These are phyloP conservation scores for Acmispon strigosus DNA, from an alignment of 306 rosid genomes.

Conservation along the genomic window DNA sequence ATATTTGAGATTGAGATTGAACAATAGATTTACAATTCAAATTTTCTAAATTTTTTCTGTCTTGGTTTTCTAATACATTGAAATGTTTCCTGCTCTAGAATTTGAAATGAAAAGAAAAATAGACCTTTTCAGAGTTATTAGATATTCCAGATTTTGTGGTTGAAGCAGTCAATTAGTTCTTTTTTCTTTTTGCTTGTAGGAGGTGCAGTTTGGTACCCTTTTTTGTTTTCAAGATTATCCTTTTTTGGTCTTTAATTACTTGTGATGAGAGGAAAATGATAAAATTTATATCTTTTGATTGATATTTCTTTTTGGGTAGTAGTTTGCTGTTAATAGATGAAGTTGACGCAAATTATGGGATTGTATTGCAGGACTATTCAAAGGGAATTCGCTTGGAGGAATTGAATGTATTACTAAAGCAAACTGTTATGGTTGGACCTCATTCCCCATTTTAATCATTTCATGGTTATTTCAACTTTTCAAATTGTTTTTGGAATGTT, in stretches of 20 bases:
- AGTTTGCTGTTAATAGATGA: slow-evolving; percentile 5
- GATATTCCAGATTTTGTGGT: background rate
- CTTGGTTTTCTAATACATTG: background rate
- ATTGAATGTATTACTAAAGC: slow-evolving; percentile 87
- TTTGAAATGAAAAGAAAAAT: background rate
- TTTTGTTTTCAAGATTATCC: background rate
- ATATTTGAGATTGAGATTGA: no score
- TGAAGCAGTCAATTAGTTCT: slow-evolving; percentile 1
- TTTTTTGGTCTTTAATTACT: background rate
- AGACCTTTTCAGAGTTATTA: background rate
- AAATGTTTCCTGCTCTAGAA: slow-evolving; percentile 3
- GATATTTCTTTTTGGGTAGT: slow-evolving; percentile 3
- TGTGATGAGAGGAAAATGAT: background rate
- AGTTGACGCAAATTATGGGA: slow-evolving; percentile 8
- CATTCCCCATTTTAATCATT: slow-evolving; percentile 1
- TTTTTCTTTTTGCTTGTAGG: slow-evolving; percentile 8
- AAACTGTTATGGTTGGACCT: slow-evolving; percentile 79
- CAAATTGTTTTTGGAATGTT: background rate
- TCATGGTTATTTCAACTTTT: background rate
- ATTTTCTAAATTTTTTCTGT: no score
- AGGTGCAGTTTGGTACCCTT: background rate
- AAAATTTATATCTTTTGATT: background rate
- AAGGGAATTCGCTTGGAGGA: slow-evolving; percentile 91
- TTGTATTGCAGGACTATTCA: slow-evolving; percentile 77
- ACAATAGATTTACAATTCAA: no score